Conservation (phyloP, 2,329 filamentous ascomycete species). For the Colletotrichum sp. region DNA sequence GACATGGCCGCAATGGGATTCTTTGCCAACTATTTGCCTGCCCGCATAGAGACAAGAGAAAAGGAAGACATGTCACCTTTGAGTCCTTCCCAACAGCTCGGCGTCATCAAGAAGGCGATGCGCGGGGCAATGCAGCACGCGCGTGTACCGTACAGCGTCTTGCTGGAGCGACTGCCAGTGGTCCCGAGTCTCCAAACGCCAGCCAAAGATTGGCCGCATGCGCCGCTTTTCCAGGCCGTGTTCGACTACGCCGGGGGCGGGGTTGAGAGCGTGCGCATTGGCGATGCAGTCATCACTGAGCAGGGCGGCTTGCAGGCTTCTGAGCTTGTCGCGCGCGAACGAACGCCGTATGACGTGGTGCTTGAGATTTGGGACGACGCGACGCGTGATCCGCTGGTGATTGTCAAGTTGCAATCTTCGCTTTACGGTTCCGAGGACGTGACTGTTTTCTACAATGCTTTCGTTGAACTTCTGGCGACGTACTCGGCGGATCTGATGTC, state of each 20-base stretch:
- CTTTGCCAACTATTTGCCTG: conserved; percentile 53
- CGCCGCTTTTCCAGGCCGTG: neutral
- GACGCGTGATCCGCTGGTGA: neutral
- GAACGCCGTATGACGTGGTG: conserved; percentile 3
- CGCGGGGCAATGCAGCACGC: neutral
- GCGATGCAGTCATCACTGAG: neutral
- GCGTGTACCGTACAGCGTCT: neutral
- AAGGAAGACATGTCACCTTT: neutral
- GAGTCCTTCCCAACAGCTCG: neutral
- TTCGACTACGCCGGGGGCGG: neutral
- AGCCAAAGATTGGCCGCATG: neutral
- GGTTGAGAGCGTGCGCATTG: neutral
- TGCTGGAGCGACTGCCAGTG: neutral
- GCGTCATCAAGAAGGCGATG: neutral
- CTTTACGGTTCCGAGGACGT: neutral
- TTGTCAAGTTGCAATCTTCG: neutral
- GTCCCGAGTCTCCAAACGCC: neutral
- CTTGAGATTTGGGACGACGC: neutral
- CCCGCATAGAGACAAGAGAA: conserved; percentile 37
- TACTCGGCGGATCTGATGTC: neutral
- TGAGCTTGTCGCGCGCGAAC: neutral
- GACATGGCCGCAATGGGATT: conserved; percentile 44
- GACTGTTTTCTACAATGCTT: neutral
- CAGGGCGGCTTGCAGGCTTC: neutral
- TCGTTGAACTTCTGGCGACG: neutral